A percentile compares a stretch with the other conserved stretches of the same genome.
These are phyloP conservation scores for Theileria orientalis DNA, from an alignment of 169 alveolate genomes.

Conservation along the genomic window DNA sequence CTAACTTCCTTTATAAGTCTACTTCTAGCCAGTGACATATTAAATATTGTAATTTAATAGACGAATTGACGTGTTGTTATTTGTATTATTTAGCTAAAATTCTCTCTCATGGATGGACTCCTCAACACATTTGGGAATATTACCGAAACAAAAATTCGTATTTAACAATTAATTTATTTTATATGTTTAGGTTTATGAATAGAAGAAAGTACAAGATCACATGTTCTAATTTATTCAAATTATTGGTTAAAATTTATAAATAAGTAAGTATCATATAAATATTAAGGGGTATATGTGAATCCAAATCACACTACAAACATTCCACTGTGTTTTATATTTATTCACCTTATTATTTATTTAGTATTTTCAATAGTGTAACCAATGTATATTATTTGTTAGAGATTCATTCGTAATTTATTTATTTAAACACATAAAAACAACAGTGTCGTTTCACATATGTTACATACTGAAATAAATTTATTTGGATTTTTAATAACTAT, in stretches of 20 bases:
- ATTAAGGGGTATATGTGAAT: background rate
- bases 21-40: conserved; percentile 62
- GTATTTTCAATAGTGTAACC: background rate
- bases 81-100: too few relatives aligned
- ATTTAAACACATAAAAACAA: conserved; percentile 2
- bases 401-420: background rate
- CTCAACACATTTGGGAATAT: too few relatives aligned
- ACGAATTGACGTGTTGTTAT: background rate
- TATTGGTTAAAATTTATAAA: background rate
- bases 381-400: background rate
- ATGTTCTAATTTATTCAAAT: background rate
- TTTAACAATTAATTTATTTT: background rate
- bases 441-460: background rate
- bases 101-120: too few relatives aligned
- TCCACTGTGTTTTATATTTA: background rate
- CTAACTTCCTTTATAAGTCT: conserved; percentile 75
- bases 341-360: background rate
- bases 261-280: background rate
- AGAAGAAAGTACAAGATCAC: background rate
- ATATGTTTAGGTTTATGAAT: background rate
- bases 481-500: background rate
- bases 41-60: background rate
- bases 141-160: conserved; percentile 1
- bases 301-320: conserved; percentile 10
- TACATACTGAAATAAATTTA: background rate